Evolutionary conservation across 2,329 filamentous ascomycete genomes (phyloP), one percentile per base, ranked within the genome.

Genomic region (Ceratocystis eucalypticola): DNA sequence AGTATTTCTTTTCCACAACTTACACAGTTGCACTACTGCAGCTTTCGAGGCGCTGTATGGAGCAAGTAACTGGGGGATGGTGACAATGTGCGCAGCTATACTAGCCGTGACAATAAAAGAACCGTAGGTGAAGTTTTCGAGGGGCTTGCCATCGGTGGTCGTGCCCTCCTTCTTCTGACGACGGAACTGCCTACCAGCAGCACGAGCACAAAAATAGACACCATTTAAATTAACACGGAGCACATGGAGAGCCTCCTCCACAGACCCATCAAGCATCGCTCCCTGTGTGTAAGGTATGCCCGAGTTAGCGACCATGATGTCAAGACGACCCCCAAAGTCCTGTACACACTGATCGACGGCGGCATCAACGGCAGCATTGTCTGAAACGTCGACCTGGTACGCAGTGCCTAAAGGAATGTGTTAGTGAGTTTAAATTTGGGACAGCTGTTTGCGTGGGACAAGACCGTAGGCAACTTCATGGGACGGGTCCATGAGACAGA

Each of bases 21-120:
- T 77, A 80, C 82, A 85, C 66, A 82, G 75, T 70, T 84, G 80
- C 61, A 84, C 80, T 12, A 83, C 77, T 37, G 81, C 88, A 1
- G 86, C 84, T 76, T 90, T 91, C 69, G 85, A 84, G 20, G 84
- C 84, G 73, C 90, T 91, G 74, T 91, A 91, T 7, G 86, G 83
- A 5, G 85, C 80, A 76, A 92, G 88, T 70, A 86, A 73, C 76
- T 91, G 88, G 5, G 88, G 89, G 67, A 89, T 81, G 73, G 91
- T 92, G 73, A 85, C 87, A 71, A 92, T 87, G 73, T 88, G 88
- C 3, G 85, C 89, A 70, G 84, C 88, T 83, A 93, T 92, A 67
- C 84, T 88, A 0, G 89, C 86, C 5, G 89, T 93, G 30, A 86
- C 86, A 70, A 93, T 84, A 74, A 93, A 90, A 73, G 84, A 88